phyloP scores from a whole-genome alignment of 345 rosid species.

The thale cress (Arabidopsis thaliana) region TAIR10.1 NC_003074.8:4348001-4348500 shows the following conservation, averaged over 20 bases:
- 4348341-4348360: constrained; percentile 66
- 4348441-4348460: constrained; percentile 63
- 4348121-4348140: constrained; percentile 59
- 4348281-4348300: constrained; percentile 61
- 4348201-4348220: constrained; percentile 59
- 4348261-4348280: constrained; percentile 67
- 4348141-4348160: constrained; percentile 61
- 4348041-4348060: constrained; percentile 65
- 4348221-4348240: constrained; percentile 70
- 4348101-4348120: constrained; percentile 65
- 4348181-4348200: constrained; percentile 62
- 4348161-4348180: constrained; percentile 79
- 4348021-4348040: constrained; percentile 57
- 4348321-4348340: constrained; percentile 73
- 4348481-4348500: constrained; percentile 69
- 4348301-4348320: constrained; percentile 65
- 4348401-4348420: constrained; percentile 65
- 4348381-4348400: constrained; percentile 77
- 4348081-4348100: constrained; percentile 65
- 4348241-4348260: constrained; percentile 73
- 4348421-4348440: constrained; percentile 59
- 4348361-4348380: constrained; percentile 71
- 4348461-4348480: constrained; percentile 76
- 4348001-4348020: constrained; percentile 68
- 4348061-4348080: constrained; percentile 56